Base-by-base conservation (phyloP, 2,329 filamentous ascomycete species). In the Alternaria ethzedia region DNA sequence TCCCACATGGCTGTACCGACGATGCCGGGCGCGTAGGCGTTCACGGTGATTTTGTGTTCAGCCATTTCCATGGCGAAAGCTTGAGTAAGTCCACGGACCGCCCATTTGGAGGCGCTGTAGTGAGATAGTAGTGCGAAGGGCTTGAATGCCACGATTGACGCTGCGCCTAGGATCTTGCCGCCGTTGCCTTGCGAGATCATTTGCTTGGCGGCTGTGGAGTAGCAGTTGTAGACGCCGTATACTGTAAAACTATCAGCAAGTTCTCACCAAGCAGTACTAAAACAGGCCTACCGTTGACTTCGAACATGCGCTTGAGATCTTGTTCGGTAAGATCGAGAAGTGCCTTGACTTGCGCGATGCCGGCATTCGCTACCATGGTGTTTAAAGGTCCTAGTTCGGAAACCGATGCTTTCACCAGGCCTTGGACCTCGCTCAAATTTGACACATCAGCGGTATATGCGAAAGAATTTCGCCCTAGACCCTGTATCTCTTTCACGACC, bases 1-100 rank as follows among this genome's bases (percentile, higher is more conserved):
- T 91, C 89, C 89, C 89, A 91, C 89, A 91, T 91, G 0, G 83
- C 81, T 0, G 88, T 91, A 0, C 85, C 88, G 0, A 91, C 88
- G 51, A 91, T 90, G 0, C 90, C 90, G 0, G 89, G 89, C 0
- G 88, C 89, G 70, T 91, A 91, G 0, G 86, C 85, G 68, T 91
- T 91, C 20, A 86, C 88, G 0, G 87, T 90, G 74, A 92, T 91
- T 61, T 87, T 82, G 72, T 91, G 85, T 50, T 80, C 77, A 0
- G 89, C 89, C 78, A 91, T 82, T 65, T 90, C 89, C 83, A 90
- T 87, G 1, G 89, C 89, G 66, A 89, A 90, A 0, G 85, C 86
- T 75, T 91, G 88, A 1, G 87, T 89, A 54, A 92, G 79, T 0
- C 89, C 89, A 5, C 89, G 83, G 2, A 92, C 88, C 0, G 90